Conservation (phyloP, 2,329 filamentous ascomycete genomes). For the Sporothrix globosa region DNA sequence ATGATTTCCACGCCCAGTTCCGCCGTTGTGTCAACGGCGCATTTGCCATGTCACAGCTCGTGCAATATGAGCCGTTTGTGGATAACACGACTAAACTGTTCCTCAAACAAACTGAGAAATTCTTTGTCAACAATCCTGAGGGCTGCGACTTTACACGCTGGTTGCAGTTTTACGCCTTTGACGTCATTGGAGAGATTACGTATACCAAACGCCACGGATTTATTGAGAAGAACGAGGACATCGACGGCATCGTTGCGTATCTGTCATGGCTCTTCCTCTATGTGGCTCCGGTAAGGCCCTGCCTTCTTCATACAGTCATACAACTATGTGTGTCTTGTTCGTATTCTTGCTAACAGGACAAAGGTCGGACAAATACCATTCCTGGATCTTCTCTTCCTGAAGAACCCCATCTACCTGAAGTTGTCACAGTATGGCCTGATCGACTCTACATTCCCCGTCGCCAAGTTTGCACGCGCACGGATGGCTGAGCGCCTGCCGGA, state of each 20-base stretch:
- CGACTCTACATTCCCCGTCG: slow-evolving; percentile 72
- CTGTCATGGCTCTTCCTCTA: slow-evolving; percentile 68
- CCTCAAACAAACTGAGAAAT: slow-evolving; percentile 61
- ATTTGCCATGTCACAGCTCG: slow-evolving; percentile 75
- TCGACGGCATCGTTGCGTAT: slow-evolving; percentile 72
- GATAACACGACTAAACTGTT: slow-evolving; percentile 74
- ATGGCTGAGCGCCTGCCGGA: slow-evolving; percentile 66
- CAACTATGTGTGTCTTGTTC: background rate
- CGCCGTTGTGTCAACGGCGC: slow-evolving; percentile 74
- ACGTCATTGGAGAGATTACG: slow-evolving; percentile 77
- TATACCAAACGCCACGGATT: slow-evolving; percentile 77
- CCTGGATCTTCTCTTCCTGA: slow-evolving; percentile 69
- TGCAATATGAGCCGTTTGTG: slow-evolving; percentile 80
- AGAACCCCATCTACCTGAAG: slow-evolving; percentile 73
- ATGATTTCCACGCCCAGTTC: slow-evolving; percentile 74
- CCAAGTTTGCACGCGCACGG: slow-evolving; percentile 69
- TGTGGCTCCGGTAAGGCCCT: slow-evolving; percentile 58
- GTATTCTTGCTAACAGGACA: slow-evolving; percentile 21
- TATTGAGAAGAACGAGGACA: slow-evolving; percentile 72
- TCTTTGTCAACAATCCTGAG: slow-evolving; percentile 53
- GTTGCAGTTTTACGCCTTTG: slow-evolving; percentile 81
- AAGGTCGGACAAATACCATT: slow-evolving; percentile 73
- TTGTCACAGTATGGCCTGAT: slow-evolving; percentile 68
- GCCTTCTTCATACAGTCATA: background rate
- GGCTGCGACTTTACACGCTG: slow-evolving; percentile 69